Evolutionary conservation across 2,329 filamentous ascomycete genomes (phyloP).

Genomic region (Thielaviopsis cerberus): DNA sequence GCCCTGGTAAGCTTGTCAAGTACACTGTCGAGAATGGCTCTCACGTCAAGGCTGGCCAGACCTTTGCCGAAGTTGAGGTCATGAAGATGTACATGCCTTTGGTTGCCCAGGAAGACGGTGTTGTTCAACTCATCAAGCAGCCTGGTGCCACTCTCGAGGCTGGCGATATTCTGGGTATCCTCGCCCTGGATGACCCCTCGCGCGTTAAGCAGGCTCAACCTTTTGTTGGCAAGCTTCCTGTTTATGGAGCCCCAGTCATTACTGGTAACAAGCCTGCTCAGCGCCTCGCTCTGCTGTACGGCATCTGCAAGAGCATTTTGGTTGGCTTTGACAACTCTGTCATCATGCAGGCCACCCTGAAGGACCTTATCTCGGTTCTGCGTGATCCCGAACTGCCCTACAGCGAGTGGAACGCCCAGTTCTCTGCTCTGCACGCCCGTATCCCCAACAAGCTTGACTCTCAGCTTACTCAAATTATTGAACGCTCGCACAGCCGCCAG

Average conservation of each 20-base stretch:
- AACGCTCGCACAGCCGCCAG: conserved; percentile 58
- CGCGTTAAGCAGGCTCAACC: conserved; percentile 92
- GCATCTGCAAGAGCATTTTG: conserved; percentile 71
- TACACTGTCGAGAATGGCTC: conserved; percentile 90
- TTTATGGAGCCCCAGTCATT: conserved; percentile 69
- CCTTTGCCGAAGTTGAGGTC: conserved; percentile 94
- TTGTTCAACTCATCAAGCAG: conserved; percentile 97
- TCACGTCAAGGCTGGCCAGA: conserved; percentile 78
- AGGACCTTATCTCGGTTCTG: conserved; percentile 77
- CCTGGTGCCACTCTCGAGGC: conserved; percentile 94
- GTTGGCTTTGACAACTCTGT: conserved; percentile 93
- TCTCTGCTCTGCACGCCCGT: conserved; percentile 86
- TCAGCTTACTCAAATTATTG: conserved; percentile 67
- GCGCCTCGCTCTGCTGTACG: conserved; percentile 58
- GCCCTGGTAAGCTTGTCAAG: conserved; percentile 93
- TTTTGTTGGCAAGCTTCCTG: conserved; percentile 78
- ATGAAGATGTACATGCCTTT: conserved; percentile 99
- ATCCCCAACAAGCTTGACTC: conserved; percentile 89
- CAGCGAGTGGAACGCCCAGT: conserved; percentile 89
- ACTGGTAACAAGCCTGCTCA: conserved; percentile 84
- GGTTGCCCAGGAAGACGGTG: conserved; percentile 81
- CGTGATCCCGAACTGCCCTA: conserved; percentile 81
- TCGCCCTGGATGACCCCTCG: conserved; percentile 83
- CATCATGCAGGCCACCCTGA: conserved; percentile 74
- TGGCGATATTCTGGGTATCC: conserved; percentile 94